Evolutionary conservation across 2,329 filamentous ascomycete species (phyloP), one percentile per base, ranked within the genome.

Genomic region (Chaetomiaceae sp.): DNA sequence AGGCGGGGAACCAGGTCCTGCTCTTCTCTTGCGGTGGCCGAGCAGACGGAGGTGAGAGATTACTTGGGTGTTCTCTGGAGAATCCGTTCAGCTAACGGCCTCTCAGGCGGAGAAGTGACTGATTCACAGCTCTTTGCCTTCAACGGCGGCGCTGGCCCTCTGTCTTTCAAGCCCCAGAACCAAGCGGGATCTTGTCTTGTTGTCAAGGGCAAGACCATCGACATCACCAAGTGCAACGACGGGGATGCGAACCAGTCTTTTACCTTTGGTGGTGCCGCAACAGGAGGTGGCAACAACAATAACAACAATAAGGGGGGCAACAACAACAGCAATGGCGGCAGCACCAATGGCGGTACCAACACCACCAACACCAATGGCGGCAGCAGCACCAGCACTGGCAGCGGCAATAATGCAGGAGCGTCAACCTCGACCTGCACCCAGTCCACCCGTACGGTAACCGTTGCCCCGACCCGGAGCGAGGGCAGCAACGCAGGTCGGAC

Each of bases 1-100:
- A 70, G 0, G 69, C 71, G 2, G 78, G 77, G 11, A 75, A 77
- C 61, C 78, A 80, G 59, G 77, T 81, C 14, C 61, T 77, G 31
- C 69, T 83, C 22, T 83, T 83, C 61, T 80, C 80, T 11, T 84
- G 80, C 56, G 80, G 80, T 47, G 80, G 80, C 15, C 71, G 79
- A 36, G 79, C 79, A 19, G 80, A 79, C 54, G 80, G 80, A 40
- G 67, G 68, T 71, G 58, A 52, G 66, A 4, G n/a, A 9, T 20
- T 20, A 1, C 7, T 15, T 7, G 4, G 29, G 15, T 4, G 12
- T 14, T 4, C 3, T 12, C 3, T 15, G 9, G 12, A 8, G 12
- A 7, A 2, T 20, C 29, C 15, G 29, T 25, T 6, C 14, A 20
- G 31, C 47, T 44, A 22, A 49, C 25, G 9, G 53, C 58, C 15